Percentiles rank a stretch among this genome's conserved stretches.
Conservation (phyloP, 768 basidiomycete genomes). For the Termitomyces bulborhizus region DNA sequence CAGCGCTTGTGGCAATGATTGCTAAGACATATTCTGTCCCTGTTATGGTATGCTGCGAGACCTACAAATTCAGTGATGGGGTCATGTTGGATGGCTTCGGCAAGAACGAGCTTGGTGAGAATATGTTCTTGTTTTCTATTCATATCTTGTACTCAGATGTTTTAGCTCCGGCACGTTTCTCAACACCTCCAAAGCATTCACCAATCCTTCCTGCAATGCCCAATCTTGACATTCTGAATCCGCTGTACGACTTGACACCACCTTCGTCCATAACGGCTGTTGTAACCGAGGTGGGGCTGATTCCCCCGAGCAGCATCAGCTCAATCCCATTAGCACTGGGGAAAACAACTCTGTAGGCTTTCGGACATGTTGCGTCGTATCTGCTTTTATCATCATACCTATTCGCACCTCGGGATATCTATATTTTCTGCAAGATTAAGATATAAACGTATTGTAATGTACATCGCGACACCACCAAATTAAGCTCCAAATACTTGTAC, state of each 20-base stretch:
- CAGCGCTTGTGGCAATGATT: constrained; percentile 95
- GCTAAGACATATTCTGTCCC: constrained; percentile 85
- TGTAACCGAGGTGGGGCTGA: constrained; percentile 94
- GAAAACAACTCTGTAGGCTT: constrained; percentile 32
- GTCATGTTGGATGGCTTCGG: constrained; percentile 92
- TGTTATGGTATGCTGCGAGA: constrained; percentile 96
- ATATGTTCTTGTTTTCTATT: not conserved
- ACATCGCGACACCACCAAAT: constrained; percentile 3
- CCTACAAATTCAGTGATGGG: constrained; percentile 95
- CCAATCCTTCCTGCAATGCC: constrained; percentile 26
- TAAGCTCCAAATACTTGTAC: not conserved
- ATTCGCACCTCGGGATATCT: constrained; percentile 1
- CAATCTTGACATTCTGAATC: constrained; percentile 74
- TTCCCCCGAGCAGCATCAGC: constrained; percentile 87
- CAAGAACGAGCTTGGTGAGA: constrained; percentile 89
- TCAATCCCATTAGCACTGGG: constrained; percentile 74
- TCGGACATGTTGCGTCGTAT: not conserved
- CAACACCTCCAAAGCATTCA: constrained; percentile 19
- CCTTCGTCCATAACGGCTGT: constrained; percentile 91
- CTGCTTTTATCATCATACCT: constrained; percentile 4
- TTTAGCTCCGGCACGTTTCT: constrained; percentile 31
- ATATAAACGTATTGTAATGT: constrained; percentile 8
- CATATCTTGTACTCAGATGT: constrained; percentile 1
- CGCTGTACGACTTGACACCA: constrained; percentile 92
- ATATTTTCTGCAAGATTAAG: constrained; percentile 3